Evolutionary conservation across 2,329 filamentous ascomycete species (phyloP), one percentile per base, ranked within the genome.

Genomic region (Aspergillus sp.): DNA sequence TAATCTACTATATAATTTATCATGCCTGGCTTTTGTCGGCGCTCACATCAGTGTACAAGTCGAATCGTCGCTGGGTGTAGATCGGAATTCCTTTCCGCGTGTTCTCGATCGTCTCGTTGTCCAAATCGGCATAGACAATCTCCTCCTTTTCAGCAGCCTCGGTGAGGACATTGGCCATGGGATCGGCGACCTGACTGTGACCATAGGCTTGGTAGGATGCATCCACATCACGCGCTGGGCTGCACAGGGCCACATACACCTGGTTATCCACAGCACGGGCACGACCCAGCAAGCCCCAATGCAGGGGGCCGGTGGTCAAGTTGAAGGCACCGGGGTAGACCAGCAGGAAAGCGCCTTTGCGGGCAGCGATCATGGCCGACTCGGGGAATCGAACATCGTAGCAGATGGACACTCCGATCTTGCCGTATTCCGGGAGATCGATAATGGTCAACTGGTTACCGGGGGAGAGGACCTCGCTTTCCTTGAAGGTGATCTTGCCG

Each of bases 281-380:
- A 52, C 88, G 79, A 1, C 84, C 91, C 58, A 87, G 80, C 53
- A 98, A 71, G 45, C 83, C 78, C 93, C 93, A 98, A 69, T 98
- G 93, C 65, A 97, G 69, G 5, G 87, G 85, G 0, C 93, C 93
- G 0, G 93, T 98, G 0, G 90, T 95, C 47, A 87, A 75, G 69
- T 97, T 98, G 76, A 98, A 98, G 1, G 93, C 93, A n/a, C 90
- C 93, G 0, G 93, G 93, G 67, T 96, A 97, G 12, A 97, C 65
- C 42, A 97, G 79, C 37, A 88, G 77, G 66, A 98, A 98, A 45
- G 83, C 86, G n/a, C 86, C 90, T 53, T 83, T 82, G 29, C 93
- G 78, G 13, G 91, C 88, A 0, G 91, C 91, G 44, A 97, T 85
- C 63, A 82, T 93, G 3, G 90, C 93, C 8, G 95, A 76, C 70